These are phyloP conservation scores for Pterocarpus macrocarpus DNA, from an alignment of 306 rosid species.

Conservation along the genomic window DNA sequence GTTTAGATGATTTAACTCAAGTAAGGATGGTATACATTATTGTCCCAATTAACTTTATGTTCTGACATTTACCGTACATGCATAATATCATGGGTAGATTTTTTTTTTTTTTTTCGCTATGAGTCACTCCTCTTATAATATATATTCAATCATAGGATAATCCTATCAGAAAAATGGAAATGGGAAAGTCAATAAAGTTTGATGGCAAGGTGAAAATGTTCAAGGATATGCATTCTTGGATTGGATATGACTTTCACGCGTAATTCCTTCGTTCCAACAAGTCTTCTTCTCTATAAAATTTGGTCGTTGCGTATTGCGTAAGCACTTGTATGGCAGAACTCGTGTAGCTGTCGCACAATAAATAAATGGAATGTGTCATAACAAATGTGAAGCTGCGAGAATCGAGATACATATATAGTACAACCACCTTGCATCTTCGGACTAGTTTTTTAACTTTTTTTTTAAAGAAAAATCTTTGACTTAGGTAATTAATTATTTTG, in stretches of 20 bases:
- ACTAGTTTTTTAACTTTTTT: too few species aligned
- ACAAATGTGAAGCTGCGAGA: neutral
- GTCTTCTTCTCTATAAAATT: conserved; percentile 5
- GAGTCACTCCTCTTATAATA: neutral
- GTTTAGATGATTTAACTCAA: neutral
- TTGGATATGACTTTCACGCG: neutral
- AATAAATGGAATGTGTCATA: neutral
- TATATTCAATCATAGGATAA: too few species aligned
- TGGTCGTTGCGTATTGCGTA: neutral
- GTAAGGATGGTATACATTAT: neutral
- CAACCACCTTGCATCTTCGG: neutral
- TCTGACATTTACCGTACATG: too few species aligned
- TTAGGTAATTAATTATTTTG: too few species aligned
- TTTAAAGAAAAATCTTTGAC: too few species aligned
- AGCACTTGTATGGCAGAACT: neutral
- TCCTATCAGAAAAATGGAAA: neutral
- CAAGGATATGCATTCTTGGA: neutral
- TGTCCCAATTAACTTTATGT: neutral
- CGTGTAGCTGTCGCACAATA: neutral
- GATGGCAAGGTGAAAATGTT: neutral
- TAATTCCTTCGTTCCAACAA: neutral
- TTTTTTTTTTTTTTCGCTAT: neutral
- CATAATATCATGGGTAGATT: neutral
- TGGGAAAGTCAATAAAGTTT: neutral
- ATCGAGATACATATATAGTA: neutral